Conservation (phyloP, 164 flowering plant species). For the Chloranthus sessilifolius region DNA sequence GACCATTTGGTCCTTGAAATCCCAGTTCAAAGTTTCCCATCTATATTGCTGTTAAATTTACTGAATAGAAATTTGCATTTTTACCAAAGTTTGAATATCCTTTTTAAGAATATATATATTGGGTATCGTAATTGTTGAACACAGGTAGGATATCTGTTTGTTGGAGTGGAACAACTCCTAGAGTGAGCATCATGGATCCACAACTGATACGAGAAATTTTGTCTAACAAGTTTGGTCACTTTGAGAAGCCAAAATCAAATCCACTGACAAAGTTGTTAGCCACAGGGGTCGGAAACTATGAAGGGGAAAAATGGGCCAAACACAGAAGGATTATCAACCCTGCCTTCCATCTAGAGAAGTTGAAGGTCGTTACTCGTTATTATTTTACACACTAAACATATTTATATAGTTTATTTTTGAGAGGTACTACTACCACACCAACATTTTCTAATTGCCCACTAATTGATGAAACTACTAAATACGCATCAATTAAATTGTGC, state of each 20-base stretch:
- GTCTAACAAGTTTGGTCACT: constrained; percentile 14
- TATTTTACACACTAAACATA: neutral
- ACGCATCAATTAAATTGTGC: too few relatives aligned
- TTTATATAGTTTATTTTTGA: too few relatives aligned
- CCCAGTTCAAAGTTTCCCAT: too few relatives aligned
- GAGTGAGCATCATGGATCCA: constrained; percentile 9
- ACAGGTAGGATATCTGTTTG: constrained; percentile 7
- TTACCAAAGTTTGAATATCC: too few relatives aligned
- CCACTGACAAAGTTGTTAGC: neutral
- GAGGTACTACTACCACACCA: too few relatives aligned
- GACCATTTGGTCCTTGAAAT: too few relatives aligned
- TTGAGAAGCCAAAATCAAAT: neutral
- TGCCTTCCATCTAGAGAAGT: constrained; percentile 24
- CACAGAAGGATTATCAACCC: constrained; percentile 27
- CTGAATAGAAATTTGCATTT: too few relatives aligned
- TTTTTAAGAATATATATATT: too few relatives aligned
- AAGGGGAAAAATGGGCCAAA: constrained; percentile 27
- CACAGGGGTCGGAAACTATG: constrained; percentile 9
- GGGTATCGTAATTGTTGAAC: too few relatives aligned
- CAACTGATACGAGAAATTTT: constrained; percentile 12
- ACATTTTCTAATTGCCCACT: too few relatives aligned
- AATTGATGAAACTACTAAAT: too few relatives aligned
- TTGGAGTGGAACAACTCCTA: constrained; percentile 9
- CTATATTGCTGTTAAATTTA: too few relatives aligned
- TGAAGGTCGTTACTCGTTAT: constrained; percentile 15